Conservation (phyloP, 345 rosid species). For the Nephelium lappaceum region DNA sequence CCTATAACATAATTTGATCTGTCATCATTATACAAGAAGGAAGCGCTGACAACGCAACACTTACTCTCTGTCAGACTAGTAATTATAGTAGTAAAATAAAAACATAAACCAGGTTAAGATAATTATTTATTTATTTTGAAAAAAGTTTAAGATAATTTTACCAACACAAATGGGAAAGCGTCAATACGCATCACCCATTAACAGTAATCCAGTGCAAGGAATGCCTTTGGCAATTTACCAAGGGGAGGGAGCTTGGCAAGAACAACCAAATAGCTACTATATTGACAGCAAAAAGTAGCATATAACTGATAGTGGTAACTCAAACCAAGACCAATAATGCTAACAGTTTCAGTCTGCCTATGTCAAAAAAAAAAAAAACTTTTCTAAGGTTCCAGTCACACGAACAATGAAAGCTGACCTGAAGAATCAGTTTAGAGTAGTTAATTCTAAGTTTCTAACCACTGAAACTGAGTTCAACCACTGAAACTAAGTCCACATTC, state of each 20-base stretch:
- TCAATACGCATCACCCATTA: neutral
- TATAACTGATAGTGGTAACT: neutral
- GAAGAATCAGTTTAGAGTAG: neutral
- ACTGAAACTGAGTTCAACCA: neutral
- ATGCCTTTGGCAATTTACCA: neutral
- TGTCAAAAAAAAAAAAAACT: neutral
- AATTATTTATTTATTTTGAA: neutral
- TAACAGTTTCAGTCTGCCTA: neutral
- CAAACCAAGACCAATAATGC: slow-evolving; percentile 3
- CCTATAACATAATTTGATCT: slow-evolving; percentile 1
- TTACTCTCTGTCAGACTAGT: neutral
- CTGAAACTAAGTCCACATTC: slow-evolving; percentile 2
- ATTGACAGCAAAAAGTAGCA: neutral
- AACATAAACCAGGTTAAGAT: neutral
- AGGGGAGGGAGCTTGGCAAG: neutral
- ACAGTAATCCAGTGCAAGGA: neutral
- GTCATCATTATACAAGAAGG: neutral
- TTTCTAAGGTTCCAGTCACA: neutral
- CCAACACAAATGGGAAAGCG: neutral
- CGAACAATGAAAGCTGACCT: neutral
- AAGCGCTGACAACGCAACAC: neutral
- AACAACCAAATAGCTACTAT: neutral
- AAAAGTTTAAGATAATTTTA: neutral
- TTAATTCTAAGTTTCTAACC: neutral
- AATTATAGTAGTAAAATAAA: neutral